Percentiles rank a stretch among this genome's conserved stretches.
Conservation (phyloP, 1,139 yeast species). For the Diutina mesorugosa region DNA sequence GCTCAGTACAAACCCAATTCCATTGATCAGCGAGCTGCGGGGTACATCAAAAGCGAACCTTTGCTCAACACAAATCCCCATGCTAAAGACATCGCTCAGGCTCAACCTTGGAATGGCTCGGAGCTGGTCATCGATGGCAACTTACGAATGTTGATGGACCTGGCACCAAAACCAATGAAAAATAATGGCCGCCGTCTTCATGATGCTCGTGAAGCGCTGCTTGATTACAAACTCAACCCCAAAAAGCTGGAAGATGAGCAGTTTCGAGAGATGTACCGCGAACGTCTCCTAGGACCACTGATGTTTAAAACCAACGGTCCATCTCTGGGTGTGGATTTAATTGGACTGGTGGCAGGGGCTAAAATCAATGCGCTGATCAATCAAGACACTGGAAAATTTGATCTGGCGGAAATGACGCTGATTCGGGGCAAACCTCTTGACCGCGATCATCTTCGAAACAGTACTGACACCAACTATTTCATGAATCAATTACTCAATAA, state of each 20-base stretch:
- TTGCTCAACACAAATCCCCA: conserved; percentile 30
- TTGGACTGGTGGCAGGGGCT: conserved; percentile 59
- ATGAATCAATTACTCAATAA: conserved; percentile 46
- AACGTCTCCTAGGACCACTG: conserved; percentile 48
- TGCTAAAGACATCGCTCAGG: conserved; percentile 37
- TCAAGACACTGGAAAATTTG: conserved; percentile 49
- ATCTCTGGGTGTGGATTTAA: conserved; percentile 15
- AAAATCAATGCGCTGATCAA: conserved; percentile 63
- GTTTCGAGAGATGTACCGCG: conserved; percentile 51
- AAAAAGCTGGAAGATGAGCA: conserved; percentile 27
- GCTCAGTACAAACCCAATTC: conserved; percentile 5
- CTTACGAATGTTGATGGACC: conserved; percentile 52
- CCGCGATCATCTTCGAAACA: conserved; percentile 47
- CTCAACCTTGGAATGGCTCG: conserved; percentile 57
- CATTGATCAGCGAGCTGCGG: conserved; percentile 2
- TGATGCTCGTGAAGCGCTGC: conserved; percentile 49
- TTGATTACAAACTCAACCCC: conserved; percentile 42
- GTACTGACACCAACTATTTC: conserved; percentile 28
- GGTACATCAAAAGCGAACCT: conserved; percentile 18
- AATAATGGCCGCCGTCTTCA: conserved; percentile 27
- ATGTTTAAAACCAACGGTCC: conserved; percentile 16
- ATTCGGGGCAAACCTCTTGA: conserved; percentile 55
- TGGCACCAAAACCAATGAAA: conserved; percentile 30
- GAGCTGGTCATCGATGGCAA: conserved; percentile 41
- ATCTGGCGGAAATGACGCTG: conserved; percentile 27